phyloP scores from a whole-genome alignment of 805 yeast genomes.

The Nakazawaea siamensis region DNA sequence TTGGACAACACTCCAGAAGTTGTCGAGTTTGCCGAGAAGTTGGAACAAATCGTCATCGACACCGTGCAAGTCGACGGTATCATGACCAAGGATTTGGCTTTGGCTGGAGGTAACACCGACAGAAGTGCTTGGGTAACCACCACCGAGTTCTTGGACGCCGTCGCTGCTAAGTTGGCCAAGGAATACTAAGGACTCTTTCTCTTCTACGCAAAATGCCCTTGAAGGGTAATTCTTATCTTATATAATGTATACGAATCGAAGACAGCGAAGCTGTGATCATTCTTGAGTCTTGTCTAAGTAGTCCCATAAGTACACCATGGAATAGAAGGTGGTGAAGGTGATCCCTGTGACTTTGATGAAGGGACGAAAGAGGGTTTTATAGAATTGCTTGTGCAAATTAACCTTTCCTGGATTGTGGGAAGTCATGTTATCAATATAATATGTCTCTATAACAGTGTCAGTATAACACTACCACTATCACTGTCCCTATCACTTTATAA shows the following conservation, averaged over 20 bases:
- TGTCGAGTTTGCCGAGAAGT: slow-evolving; percentile 51
- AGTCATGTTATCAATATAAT: too few species aligned
- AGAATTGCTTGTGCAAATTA: slow-evolving; percentile 21
- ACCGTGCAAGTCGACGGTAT: slow-evolving; percentile 68
- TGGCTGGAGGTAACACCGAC: slow-evolving; percentile 56
- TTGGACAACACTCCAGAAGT: slow-evolving; percentile 68
- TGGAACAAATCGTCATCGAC: slow-evolving; percentile 63
- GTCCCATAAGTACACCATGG: slow-evolving; percentile 36
- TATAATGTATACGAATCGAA: too few species aligned
- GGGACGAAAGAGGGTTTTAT: slow-evolving; percentile 38
- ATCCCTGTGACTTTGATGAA: slow-evolving; percentile 33
- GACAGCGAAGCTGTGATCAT: not conserved
- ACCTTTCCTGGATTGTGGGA: slow-evolving; percentile 7
- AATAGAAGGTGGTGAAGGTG: slow-evolving; percentile 38
- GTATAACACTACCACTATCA: too few species aligned
- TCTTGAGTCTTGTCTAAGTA: slow-evolving; percentile 21
- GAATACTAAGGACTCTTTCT: slow-evolving; percentile 27
- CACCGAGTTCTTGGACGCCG: slow-evolving; percentile 71
- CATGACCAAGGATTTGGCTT: slow-evolving; percentile 79
- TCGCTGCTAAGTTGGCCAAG: slow-evolving; percentile 36
- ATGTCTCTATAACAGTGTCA: too few species aligned
- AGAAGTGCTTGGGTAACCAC: slow-evolving; percentile 64
- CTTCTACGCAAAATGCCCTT: slow-evolving; percentile 35
- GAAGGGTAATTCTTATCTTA: too few species aligned
- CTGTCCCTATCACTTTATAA: too few species aligned